Base-by-base conservation (phyloP, 2,329 filamentous ascomycete genomes). In the Colletotrichum musae region DNA sequence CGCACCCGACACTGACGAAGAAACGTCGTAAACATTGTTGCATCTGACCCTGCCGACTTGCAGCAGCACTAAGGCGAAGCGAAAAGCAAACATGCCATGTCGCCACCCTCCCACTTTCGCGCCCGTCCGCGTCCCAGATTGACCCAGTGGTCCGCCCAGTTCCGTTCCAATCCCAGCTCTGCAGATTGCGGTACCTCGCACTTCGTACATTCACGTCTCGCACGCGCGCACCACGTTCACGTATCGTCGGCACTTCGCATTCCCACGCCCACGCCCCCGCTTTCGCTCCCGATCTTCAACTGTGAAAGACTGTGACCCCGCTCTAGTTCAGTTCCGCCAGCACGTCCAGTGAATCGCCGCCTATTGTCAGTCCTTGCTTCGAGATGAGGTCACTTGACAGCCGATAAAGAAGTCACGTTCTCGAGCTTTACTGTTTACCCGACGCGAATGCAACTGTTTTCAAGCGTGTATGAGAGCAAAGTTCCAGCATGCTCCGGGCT, bases 51-150 rank as follows among this genome's bases (percentile, higher is more conserved):
- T 26, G 48, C 48, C 48, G 18, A n/a, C 45, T 53, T 65, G 61
- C 60, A 65, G 48, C 54, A 58, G 18, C n/a, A 48, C 48, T n/a
- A 59, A 51, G 32, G 47, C 36, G 41, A 43, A 41, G 28, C 47
- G 21, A 54, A 54, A 54, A 53, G 39, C 59, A 54, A 62, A 54
- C 59, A 62, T 62, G 39, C 50, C 50, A 62, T 62, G 50, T 62
- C 59, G 59, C 50, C 39, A 62, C 50, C 21, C 24, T 52, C 50
- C 50, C 21, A 13, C 50, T 7, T 28, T 6, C 50, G 2, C 41
- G 41, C 41, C 41, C 41, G 41, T 12, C 41, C 41, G 41, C 16
- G 12, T 12, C 47, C 18, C 47, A 24, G 16, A 50, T 50, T 12
- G 47, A 18, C 9, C 12, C 9, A 24, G n/a, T 50, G n/a, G 58